These are phyloP conservation scores for Calonectria hawksworthii DNA, from an alignment of 2,329 filamentous ascomycete genomes.

Conservation along the genomic window DNA sequence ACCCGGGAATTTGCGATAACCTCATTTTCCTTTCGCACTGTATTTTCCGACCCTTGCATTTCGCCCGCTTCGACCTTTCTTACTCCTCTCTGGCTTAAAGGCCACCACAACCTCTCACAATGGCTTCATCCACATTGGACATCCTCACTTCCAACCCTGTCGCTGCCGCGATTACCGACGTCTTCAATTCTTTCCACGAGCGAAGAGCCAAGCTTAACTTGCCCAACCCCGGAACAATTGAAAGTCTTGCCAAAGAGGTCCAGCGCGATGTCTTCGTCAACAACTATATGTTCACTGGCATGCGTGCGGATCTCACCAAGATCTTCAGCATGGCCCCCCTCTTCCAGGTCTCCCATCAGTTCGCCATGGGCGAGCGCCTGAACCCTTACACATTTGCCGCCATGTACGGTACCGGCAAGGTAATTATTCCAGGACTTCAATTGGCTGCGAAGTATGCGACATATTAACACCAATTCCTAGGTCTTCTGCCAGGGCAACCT, in stretches of 20 bases:
- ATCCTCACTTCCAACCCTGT: constrained; percentile 83
- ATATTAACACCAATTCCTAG: constrained; percentile 61
- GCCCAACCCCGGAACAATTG: constrained; percentile 92
- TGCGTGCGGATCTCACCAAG: constrained; percentile 97
- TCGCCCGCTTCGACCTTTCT: constrained; percentile 34
- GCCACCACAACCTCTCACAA: constrained; percentile 54
- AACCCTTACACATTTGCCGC: constrained; percentile 96
- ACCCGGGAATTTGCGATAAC: constrained; percentile 40
- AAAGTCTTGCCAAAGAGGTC: constrained; percentile 91
- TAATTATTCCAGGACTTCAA: constrained; percentile 54
- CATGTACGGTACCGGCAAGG: constrained; percentile 93
- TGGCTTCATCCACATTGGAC: constrained; percentile 66
- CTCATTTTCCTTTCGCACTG: constrained; percentile 33
- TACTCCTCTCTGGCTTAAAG: constrained; percentile 39
- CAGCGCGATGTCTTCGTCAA: constrained; percentile 96
- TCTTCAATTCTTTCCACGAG: constrained; percentile 85
- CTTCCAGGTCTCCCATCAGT: constrained; percentile 98
- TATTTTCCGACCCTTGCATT: constrained; percentile 14
- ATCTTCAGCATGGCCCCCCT: constrained; percentile 93
- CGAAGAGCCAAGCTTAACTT: constrained; percentile 90
- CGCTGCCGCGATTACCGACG: constrained; percentile 78
- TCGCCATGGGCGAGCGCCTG: constrained; percentile 92
- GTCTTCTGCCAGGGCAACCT: constrained; percentile 96
- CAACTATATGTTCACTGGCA: constrained; percentile 96
- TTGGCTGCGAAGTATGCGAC: constrained; percentile 22